A percentile compares a stretch with the other conserved stretches of the same genome.
These are phyloP conservation scores for Aureobasidium mangrovei DNA, from an alignment of 2,329 filamentous ascomycete genomes.

Conservation along the genomic window DNA sequence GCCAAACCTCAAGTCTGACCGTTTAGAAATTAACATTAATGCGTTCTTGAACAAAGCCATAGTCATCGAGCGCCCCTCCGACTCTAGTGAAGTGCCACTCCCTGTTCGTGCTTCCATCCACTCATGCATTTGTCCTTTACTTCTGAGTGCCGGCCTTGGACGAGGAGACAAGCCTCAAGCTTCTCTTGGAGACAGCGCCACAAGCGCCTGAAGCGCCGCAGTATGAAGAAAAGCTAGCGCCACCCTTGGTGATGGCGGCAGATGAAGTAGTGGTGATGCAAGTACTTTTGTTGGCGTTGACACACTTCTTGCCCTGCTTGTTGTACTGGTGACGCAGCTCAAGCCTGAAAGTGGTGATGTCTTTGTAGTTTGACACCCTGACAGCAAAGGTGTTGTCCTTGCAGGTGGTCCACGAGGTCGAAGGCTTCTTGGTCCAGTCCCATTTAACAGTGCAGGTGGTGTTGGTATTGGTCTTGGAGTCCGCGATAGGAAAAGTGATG, in stretches of 20 bases:
- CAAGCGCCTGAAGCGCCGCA: conserved; percentile 10
- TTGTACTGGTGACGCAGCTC: conserved; percentile 5
- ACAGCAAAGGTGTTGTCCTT: background rate
- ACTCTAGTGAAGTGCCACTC: background rate
- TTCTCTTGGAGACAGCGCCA: background rate
- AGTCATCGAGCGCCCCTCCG: background rate
- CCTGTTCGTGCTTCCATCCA: background rate
- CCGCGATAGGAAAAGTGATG: conserved; percentile 5
- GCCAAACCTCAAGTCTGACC: background rate
- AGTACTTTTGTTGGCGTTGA: background rate
- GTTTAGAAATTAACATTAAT: background rate
- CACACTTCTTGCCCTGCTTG: conserved; percentile 10
- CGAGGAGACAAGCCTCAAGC: conserved; percentile 1
- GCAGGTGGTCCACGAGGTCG: background rate
- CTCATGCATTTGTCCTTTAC: background rate
- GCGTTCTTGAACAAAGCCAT: background rate
- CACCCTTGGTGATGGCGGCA: background rate
- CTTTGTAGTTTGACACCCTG: conserved; percentile 5
- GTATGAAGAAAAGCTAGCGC: background rate
- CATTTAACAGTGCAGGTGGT: conserved; percentile 9
- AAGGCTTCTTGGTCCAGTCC: conserved; percentile 8
- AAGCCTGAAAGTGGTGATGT: background rate
- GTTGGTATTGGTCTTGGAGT: conserved; percentile 4
- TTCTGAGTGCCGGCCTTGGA: conserved; percentile 10
- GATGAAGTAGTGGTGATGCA: conserved; percentile 1